Evolutionary conservation across 495 filamentous ascomycete species (phyloP), one percentile per base, ranked within the genome.

Genomic region (Penicillium fimorum): DNA sequence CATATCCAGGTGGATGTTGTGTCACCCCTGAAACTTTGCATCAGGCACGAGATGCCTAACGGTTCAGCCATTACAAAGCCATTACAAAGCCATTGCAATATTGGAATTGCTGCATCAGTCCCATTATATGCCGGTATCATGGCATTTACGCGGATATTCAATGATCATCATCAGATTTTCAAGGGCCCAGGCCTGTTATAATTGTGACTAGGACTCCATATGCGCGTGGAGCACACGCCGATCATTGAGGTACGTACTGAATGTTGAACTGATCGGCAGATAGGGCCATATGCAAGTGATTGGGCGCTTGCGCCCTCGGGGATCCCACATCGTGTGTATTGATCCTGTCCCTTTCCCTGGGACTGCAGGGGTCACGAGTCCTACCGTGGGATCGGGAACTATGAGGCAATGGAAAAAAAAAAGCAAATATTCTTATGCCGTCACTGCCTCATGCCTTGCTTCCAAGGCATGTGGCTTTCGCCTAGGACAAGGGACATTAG

Each of bases 311-410:
- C 38, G 38, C 37, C 6, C 50, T 20, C n/a, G 20, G 30, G 30
- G 12, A 29, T n/a, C 20, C 24, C 13, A 6, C 13, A 35, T 6
- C 4, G 2, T 33, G n/a, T 22, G 10, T 40, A 13, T 24, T 17
- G 25, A 32, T 30, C 25, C 40, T 53, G 29, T 5, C 12, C 20
- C 30, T 25, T 20, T 42, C 15, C 5, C 17, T 33, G 38, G 38
- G 24, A 8, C 10, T 18, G 11, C 49, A 40, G 20, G 32, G 32
- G 20, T 35, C 17, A 25, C 5, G 20, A 5, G 25, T 46, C 22
- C 33, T 46, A 54, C 52, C 43, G 43, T 54, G 30, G 42, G 25
- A 46, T 54, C 29, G 32, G 43, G 52, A 54, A 7, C 38, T 42
- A 54, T 44, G 52, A 38, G 52, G 32, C 42, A 20, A 35, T 45